These are phyloP conservation scores for Leishmania martiniquensis DNA, from an alignment of 208 protist species.

Conservation along the genomic window DNA sequence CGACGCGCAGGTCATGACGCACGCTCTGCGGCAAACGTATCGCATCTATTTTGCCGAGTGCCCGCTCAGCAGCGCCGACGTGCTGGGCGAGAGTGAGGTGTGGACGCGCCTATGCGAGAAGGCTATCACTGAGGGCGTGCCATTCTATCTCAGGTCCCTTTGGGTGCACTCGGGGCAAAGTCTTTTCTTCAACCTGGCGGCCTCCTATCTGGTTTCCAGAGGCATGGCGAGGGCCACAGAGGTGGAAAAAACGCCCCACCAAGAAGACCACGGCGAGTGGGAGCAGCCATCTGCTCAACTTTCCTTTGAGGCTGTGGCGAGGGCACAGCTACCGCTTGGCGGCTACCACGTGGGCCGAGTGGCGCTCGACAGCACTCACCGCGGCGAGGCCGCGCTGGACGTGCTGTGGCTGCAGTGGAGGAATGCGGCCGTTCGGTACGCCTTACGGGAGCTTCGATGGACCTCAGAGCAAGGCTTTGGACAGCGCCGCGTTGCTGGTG, in stretches of 20 bases:
- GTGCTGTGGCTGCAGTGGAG: constrained; percentile 21
- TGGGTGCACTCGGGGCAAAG: constrained; percentile 87
- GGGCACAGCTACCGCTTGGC: constrained; percentile 30
- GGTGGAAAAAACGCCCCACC: not conserved
- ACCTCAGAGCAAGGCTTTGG: constrained; percentile 35
- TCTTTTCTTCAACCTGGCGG: constrained; percentile 74
- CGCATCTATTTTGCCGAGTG: constrained; percentile 57
- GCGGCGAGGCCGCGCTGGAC: not conserved
- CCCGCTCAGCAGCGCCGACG: constrained; percentile 36
- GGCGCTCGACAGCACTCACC: not conserved
- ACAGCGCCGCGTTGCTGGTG: constrained; percentile 62
- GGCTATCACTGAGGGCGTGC: constrained; percentile 53
- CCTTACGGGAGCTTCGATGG: constrained; percentile 32
- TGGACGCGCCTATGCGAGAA: constrained; percentile 72
- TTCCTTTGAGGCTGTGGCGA: not conserved
- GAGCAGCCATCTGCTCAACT: constrained; percentile 4
- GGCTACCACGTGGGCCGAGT: constrained; percentile 21
- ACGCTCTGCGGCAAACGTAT: constrained; percentile 60
- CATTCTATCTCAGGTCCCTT: constrained; percentile 62
- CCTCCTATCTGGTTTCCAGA: constrained; percentile 38
- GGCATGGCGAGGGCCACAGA: not conserved
- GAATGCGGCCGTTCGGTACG: constrained; percentile 24
- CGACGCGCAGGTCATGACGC: constrained; percentile 70
- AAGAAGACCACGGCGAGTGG: not conserved
- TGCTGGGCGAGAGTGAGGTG: constrained; percentile 33